Evolutionary conservation across 31 red algal genomes (phyloP), one percentile per base, ranked within the genome.

Genomic region (Odonthalia washingtoniensis): DNA sequence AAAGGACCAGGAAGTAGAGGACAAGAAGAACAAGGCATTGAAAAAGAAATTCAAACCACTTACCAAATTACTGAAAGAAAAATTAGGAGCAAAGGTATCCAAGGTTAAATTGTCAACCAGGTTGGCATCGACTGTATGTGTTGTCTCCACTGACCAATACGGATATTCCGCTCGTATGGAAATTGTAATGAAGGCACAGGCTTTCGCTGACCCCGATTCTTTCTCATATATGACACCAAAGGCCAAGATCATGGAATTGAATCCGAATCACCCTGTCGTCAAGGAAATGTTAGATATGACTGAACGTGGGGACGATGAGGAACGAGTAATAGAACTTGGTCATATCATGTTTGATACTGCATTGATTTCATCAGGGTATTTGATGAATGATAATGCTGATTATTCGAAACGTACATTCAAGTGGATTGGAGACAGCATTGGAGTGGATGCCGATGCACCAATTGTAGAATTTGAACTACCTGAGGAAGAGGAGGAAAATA

Each of bases 81-180:
- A 74, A 9, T 68, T 98, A 17, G 88, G 88, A 60, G 91, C 91
- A 43, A 95, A 96, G 79, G 90, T 98, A 1, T 88, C 83, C 5
- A 95, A 95, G 84, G 97, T 98, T 75, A 93, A 91, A 72, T 80
- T 98, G 5, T 95, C 94, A 21, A 92, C 72, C 16, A 90, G 97
- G 34, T 80, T 98, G 57, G 87, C 82, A 64, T 68, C 86, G 27
- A 93, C 88, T 35, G 94, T 93, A 28, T 92, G 88, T 74, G 93
- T 98, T 18, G 33, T 98, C 78, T 89, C 92, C 18, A 89, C 94
- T 34, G 93, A 89, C 43, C 91, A 94, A 60, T 93, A 89, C 40
- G 97, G 97, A 67, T 98, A 96, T 74, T 96, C 97, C 33, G 94
- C 97, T 27, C 83, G 92, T 27, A 94, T 96, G 85, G 97, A 98